These are phyloP conservation scores for Fraxinus angustifolia DNA, from an alignment of 305 asterid genomes.

Conservation along the genomic window DNA sequence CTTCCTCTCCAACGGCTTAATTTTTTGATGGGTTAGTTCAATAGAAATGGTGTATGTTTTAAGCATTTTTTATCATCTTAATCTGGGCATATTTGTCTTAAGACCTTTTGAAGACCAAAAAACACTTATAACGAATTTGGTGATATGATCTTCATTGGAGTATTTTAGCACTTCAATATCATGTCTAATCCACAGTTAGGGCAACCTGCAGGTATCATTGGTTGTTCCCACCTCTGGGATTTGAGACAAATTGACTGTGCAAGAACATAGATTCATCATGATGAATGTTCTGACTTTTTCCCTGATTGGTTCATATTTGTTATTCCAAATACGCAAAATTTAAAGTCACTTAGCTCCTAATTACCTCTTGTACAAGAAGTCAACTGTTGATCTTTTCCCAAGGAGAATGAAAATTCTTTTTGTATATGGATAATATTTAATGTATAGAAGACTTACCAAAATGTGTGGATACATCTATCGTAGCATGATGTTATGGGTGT, in stretches of 20 bases:
- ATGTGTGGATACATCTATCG: slow-evolving; percentile 3
- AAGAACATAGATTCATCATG: not conserved
- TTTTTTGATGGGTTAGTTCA: not conserved
- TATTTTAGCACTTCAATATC: slow-evolving; percentile 8
- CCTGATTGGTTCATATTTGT: not conserved
- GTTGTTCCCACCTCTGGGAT: not conserved
- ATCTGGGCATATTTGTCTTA: slow-evolving; percentile 13
- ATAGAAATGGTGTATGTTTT: slow-evolving; percentile 4
- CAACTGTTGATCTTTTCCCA: not conserved
- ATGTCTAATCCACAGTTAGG: not conserved
- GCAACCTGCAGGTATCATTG: slow-evolving; percentile 1
- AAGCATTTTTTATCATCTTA: slow-evolving; percentile 16
- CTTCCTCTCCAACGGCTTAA: not conserved
- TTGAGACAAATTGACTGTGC: not conserved
- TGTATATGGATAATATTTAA: not conserved
- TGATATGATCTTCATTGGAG: slow-evolving; percentile 9
- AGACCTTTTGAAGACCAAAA: slow-evolving; percentile 7
- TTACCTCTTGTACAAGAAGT: not conserved
- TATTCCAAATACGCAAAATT: not conserved
- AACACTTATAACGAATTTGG: slow-evolving; percentile 3
- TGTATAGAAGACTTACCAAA: not conserved
- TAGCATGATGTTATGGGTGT: not conserved
- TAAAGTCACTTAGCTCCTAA: not conserved
- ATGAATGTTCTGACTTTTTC: not conserved
- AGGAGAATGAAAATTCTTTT: not conserved